phyloP scores from a whole-genome alignment of 2,329 filamentous ascomycete genomes.

The Monosporascus sp. region DNA sequence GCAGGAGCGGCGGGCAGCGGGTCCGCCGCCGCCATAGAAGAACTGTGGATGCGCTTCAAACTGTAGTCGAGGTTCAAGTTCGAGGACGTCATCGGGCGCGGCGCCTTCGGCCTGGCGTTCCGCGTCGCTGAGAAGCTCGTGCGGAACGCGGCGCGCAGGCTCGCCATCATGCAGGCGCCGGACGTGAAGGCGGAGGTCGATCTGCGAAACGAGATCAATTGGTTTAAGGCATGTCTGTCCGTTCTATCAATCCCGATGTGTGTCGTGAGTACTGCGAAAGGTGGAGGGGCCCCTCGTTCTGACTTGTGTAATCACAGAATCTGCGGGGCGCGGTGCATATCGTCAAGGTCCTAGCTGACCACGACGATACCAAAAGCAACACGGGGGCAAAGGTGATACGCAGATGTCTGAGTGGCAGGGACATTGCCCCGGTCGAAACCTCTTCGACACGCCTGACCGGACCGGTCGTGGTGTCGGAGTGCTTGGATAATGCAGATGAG shows the following conservation, averaged over 20 bases:
- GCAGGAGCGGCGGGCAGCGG: not conserved
- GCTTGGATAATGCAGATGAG: slow-evolving; percentile 6
- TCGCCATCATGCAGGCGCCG: slow-evolving; percentile 6
- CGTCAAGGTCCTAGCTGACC: slow-evolving; percentile 1
- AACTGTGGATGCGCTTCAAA: slow-evolving; percentile 5
- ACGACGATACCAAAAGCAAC: not conserved
- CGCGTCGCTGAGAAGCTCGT: slow-evolving; percentile 6
- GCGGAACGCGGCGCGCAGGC: slow-evolving; percentile 1
- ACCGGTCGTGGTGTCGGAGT: slow-evolving; percentile 6
- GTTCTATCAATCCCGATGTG: not conserved
- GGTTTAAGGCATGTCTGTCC: slow-evolving; percentile 1
- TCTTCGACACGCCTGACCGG: slow-evolving; percentile 2
- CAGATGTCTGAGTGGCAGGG: not conserved
- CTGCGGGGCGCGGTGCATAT: slow-evolving; percentile 10
- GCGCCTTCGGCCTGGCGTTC: slow-evolving; percentile 6
- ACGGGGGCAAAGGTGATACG: not conserved
- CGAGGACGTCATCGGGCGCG: slow-evolving; percentile 1
- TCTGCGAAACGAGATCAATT: slow-evolving; percentile 7
- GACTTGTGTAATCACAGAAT: not conserved
- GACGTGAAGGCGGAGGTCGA: not conserved
- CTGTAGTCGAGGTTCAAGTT: slow-evolving; percentile 3
- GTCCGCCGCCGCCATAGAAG: not conserved
- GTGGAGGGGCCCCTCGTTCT: not conserved
- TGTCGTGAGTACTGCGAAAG: no score
- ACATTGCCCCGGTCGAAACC: not conserved